A percentile compares a stretch with the other conserved stretches of the same genome.
Conservation (phyloP, 208 protist species). For the Trichomonas gallinae region DNA sequence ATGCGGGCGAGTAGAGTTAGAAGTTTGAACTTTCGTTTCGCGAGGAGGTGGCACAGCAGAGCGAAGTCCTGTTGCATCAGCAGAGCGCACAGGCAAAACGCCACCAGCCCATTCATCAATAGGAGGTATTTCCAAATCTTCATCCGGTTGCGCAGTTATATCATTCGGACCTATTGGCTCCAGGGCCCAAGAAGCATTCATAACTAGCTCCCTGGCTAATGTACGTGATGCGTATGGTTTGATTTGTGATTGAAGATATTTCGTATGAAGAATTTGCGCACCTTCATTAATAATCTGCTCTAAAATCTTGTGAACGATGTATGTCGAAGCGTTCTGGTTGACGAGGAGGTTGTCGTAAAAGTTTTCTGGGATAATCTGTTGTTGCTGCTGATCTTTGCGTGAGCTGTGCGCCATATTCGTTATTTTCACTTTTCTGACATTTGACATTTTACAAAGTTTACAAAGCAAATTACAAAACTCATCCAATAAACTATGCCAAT, state of each 20-base stretch:
- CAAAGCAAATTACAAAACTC: too few species aligned
- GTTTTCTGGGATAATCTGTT: not conserved
- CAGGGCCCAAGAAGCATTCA: not conserved
- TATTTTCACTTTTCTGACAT: not conserved
- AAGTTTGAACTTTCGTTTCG: not conserved
- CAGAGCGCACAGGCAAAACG: not conserved
- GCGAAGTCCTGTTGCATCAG: not conserved
- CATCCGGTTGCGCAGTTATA: not conserved
- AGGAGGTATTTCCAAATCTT: not conserved
- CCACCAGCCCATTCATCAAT: conserved; percentile 19
- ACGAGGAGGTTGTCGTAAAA: not conserved
- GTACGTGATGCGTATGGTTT: not conserved
- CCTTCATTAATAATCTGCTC: not conserved
- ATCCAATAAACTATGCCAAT: too few species aligned
- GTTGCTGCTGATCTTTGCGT: not conserved
- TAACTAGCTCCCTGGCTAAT: not conserved
- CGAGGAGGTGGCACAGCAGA: not conserved
- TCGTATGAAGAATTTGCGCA: not conserved
- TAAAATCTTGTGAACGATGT: not conserved
- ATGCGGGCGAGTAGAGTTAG: not conserved
- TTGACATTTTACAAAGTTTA: too few species aligned
- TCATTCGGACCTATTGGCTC: not conserved
- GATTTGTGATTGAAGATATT: not conserved
- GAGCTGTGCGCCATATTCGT: not conserved
- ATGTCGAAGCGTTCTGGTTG: not conserved